Evolutionary conservation across 2,329 filamentous ascomycete species (phyloP).

Genomic region (Akanthomyces muscarius): DNA sequence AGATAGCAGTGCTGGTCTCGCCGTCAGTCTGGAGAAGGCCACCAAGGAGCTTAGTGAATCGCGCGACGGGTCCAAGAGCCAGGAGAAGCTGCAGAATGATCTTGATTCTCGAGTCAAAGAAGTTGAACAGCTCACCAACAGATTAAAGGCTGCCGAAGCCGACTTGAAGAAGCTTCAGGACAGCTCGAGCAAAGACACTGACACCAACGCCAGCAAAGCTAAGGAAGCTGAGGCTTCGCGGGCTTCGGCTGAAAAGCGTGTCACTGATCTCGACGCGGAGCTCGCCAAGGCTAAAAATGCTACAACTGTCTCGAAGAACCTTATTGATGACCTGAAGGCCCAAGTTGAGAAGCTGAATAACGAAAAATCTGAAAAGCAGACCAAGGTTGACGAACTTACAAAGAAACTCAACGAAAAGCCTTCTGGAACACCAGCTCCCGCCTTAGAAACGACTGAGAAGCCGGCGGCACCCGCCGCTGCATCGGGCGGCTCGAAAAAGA

Average conservation of each 20-base stretch:
- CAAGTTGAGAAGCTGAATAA: conserved; percentile 36
- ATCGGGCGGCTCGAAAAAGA: conserved; percentile 42
- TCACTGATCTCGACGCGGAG: conserved; percentile 38
- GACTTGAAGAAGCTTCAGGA: conserved; percentile 43
- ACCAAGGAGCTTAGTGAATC: conserved; percentile 57
- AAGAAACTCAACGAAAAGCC: conserved; percentile 38
- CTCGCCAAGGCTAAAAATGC: conserved; percentile 37
- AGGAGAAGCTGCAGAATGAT: conserved; percentile 46
- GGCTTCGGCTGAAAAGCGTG: conserved; percentile 32
- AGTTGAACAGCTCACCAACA: conserved; percentile 47
- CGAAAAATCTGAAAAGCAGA: conserved; percentile 30
- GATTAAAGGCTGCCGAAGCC: conserved; percentile 40
- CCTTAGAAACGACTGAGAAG: neutral
- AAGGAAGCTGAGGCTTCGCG: conserved; percentile 36
- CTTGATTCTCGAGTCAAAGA: conserved; percentile 46
- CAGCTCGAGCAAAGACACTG: conserved; percentile 32
- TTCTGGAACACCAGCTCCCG: conserved; percentile 24
- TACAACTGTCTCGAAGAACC: conserved; percentile 39
- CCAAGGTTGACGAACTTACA: conserved; percentile 38
- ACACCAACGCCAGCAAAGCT: conserved; percentile 29
- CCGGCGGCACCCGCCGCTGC: conserved; percentile 23
- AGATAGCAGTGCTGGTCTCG: conserved; percentile 65
- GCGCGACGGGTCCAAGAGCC: conserved; percentile 36
- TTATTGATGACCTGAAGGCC: conserved; percentile 34
- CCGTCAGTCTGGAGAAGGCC: conserved; percentile 62